Percentiles rank a stretch among this genome's conserved stretches.
phyloP scores from a whole-genome alignment of 1,284 basidiomycete species.

The Butyriboletus appendiculatus region DNA sequence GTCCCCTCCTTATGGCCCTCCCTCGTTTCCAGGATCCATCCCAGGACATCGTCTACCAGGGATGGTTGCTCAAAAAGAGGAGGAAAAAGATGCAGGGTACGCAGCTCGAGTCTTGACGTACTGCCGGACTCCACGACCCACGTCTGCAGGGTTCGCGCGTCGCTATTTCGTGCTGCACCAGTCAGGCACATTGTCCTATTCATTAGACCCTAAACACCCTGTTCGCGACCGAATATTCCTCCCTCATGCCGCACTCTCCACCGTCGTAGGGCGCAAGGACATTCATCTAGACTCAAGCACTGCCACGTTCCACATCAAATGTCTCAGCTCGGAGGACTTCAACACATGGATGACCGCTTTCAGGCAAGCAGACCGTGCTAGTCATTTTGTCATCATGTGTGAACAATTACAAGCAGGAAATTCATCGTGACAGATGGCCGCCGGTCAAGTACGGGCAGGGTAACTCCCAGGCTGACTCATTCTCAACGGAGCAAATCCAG shows the following conservation, averaged over 20 bases:
- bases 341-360: conserved; percentile 72
- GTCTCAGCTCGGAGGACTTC: conserved; percentile 69
- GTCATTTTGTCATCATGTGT: conserved; percentile 5
- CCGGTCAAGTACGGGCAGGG: conserved; percentile 47
- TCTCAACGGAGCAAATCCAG: conserved; percentile 47
- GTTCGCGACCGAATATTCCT: conserved; percentile 70
- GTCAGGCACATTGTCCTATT: conserved; percentile 73
- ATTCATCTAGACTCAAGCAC: conserved; percentile 77
- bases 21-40: not conserved
- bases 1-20: conserved; percentile 1
- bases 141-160: conserved; percentile 70
- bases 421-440: conserved; percentile 56
- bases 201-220: conserved; percentile 70
- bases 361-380: conserved; percentile 45
- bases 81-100: conserved; percentile 83
- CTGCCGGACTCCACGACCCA: conserved; percentile 2
- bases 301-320: conserved; percentile 80
- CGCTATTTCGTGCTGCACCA: conserved; percentile 72
- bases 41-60: conserved; percentile 51
- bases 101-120: conserved; percentile 8
- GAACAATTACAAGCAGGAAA: conserved; percentile 42
- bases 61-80: conserved; percentile 83
- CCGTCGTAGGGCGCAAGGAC: conserved; percentile 64
- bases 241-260: conserved; percentile 72
- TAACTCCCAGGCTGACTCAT: conserved; percentile 40